Evolutionary conservation across 164 flowering plant genomes (phyloP).

Genomic region (Macadamia integrifolia): DNA sequence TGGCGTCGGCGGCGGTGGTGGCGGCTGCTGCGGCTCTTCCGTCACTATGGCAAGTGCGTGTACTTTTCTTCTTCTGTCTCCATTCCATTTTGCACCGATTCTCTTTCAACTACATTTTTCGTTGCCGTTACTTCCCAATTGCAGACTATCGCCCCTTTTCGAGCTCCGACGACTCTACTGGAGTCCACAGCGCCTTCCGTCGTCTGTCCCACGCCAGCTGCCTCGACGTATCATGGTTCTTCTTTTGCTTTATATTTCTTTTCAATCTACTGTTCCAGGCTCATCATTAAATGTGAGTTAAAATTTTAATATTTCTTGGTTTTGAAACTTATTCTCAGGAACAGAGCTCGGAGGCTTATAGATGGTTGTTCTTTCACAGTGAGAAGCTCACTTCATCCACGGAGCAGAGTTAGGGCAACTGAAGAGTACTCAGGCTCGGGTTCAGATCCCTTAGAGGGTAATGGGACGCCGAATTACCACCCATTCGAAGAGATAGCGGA

Average conservation of each 20-base stretch:
- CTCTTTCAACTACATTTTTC: no score
- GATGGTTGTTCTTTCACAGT: conserved; percentile 13
- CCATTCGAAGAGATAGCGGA: conserved; percentile 69
- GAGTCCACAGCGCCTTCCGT: conserved; percentile 22
- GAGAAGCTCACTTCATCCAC: conserved; percentile 12
- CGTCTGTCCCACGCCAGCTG: conserved; percentile 23
- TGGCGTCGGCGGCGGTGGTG: conserved; percentile 27
- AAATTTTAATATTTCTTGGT: background rate
- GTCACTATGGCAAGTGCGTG: conserved; percentile 1
- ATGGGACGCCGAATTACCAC: conserved; percentile 51
- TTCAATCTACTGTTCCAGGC: background rate
- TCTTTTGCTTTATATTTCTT: background rate
- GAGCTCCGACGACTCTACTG: conserved; percentile 22
- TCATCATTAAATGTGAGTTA: background rate
- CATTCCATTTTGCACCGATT: no score
- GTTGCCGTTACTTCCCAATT: background rate
- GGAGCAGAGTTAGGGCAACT: conserved; percentile 35
- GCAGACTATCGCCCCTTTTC: conserved; percentile 30
- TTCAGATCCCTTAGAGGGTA: conserved; percentile 43
- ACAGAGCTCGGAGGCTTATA: conserved; percentile 24
- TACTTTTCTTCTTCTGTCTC: no score
- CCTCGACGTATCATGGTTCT: conserved; percentile 35
- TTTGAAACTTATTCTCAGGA: conserved; percentile 29
- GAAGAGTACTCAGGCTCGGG: conserved; percentile 38
- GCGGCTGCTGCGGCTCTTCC: conserved; percentile 19